Evolutionary conservation across 2,329 filamentous ascomycete genomes (phyloP), one percentile per base, ranked within the genome.

Genomic region (Exophiala calicioides): DNA sequence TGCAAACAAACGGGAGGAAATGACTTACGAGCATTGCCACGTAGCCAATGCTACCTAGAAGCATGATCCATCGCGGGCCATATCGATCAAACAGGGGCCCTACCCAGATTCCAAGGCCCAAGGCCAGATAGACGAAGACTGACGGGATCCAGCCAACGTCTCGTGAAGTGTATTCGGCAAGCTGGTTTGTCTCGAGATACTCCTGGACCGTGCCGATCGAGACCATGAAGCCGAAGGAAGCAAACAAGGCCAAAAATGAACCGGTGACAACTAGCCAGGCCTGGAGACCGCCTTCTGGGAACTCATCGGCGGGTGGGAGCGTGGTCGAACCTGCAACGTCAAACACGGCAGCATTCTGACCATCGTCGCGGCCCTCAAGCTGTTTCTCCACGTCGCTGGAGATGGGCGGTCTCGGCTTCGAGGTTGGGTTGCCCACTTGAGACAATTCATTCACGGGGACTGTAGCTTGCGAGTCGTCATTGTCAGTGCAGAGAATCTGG

Each of bases 61-160:
- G 57, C 0, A 68, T 60, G 10, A 77, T 61, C 18, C 67, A 47
- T 4, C 66, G 63, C 0, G 75, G 71, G 0, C 74, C 75, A 29
- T 75, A 72, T 0, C 65, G 64, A 45, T 77, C 75, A 46, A 76
- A 73, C 3, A 77, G 47, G 1, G 75, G 74, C 0, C 75, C 74
- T 5, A 74, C 66, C 55, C 74, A 73, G 3, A 77, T 68, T 3
- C 70, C 73, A 2, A 75, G 62, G 10, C 72, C 65, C 0, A 76
- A 58, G 0, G 68, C 65, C 1, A 77, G 54, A 34, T 74, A 76
- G 4, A 70, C 66, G 24, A 74, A 69, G 3, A 75, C 52, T 1
- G 73, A 71, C 1, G 69, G 68, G 41, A 77, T 76, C 74, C 74
- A 78, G 15, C 73, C 74, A 0, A 78, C 65, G 30, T 77, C 68